phyloP scores from a whole-genome alignment of 805 yeast genomes.

The Candida ficus region DNA sequence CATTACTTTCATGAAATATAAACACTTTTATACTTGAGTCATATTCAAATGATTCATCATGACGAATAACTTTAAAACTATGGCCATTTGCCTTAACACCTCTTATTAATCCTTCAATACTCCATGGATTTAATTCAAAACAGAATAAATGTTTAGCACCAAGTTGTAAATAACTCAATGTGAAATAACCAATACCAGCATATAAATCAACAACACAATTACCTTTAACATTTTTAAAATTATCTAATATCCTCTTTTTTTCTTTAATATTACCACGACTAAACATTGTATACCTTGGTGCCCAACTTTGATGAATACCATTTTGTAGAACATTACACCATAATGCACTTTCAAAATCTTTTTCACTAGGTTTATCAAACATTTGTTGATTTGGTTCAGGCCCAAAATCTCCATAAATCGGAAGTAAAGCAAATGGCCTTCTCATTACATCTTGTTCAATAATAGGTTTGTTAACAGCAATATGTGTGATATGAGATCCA shows the following conservation, averaged over 20 bases:
- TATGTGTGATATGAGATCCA: conserved; percentile 40
- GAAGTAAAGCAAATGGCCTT: conserved; percentile 55
- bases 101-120: conserved; percentile 60
- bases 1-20: conserved; percentile 64
- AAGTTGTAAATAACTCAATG: conserved; percentile 56
- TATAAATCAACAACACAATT: conserved; percentile 62
- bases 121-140: conserved; percentile 87
- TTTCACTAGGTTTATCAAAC: conserved; percentile 32
- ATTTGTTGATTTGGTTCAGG: conserved; percentile 27
- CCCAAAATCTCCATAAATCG: conserved; percentile 66
- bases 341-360: conserved; percentile 48
- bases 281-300: conserved; percentile 82
- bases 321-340: conserved; percentile 74
- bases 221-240: conserved; percentile 31
- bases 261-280: conserved; percentile 84
- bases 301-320: conserved; percentile 76
- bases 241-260: conserved; percentile 56
- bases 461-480: conserved; percentile 72
- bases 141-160: conserved; percentile 54
- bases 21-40: conserved; percentile 23
- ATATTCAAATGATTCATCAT: conserved; percentile 27
- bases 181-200: conserved; percentile 84
- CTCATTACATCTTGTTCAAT: conserved; percentile 50
- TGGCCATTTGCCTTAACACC: conserved; percentile 47
- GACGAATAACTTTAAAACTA: conserved; percentile 30